Conservation (phyloP, 2,329 filamentous ascomycete genomes). For the Cladosporium cucumerinum region DNA sequence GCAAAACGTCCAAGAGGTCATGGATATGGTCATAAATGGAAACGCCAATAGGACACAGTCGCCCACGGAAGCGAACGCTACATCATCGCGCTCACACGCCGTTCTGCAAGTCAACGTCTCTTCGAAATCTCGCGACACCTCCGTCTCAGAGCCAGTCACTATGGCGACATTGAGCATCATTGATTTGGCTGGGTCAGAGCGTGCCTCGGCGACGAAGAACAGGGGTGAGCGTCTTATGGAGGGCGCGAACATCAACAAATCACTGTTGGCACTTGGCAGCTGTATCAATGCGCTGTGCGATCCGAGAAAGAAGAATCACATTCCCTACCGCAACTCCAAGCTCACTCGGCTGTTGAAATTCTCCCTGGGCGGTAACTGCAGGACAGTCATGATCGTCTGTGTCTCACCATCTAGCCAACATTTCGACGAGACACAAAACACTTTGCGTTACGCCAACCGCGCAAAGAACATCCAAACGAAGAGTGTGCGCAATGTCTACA, state of each 20-base stretch:
- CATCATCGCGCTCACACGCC: constrained; percentile 93
- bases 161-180: constrained; percentile 99
- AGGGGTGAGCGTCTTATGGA: constrained; percentile 85
- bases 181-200: constrained; percentile 91
- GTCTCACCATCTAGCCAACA: constrained; percentile 94
- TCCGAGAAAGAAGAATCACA: constrained; percentile 82
- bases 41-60: constrained; percentile 96
- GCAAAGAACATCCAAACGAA: constrained; percentile 99
- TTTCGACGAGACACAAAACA: constrained; percentile 98
- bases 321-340: constrained; percentile 97
- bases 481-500: constrained; percentile 98
- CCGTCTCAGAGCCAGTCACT: constrained; percentile 89
- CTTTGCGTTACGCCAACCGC: constrained; percentile 90
- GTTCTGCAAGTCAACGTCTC: constrained; percentile 96
- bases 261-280: constrained; percentile 85
- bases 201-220: constrained; percentile 95
- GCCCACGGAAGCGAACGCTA: constrained; percentile 94
- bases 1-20: constrained; percentile 88
- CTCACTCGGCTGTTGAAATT: constrained; percentile 94
- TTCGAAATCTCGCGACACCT: constrained; percentile 88
- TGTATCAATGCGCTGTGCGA: constrained; percentile 99
- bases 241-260: constrained; percentile 99
- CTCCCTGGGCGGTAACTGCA: constrained; percentile 94
- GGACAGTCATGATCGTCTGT: constrained; percentile 99
- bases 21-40: constrained; percentile 97